Base-by-base conservation (phyloP, 2,329 filamentous ascomycete genomes). In the Fusarium albosuccineum region DNA sequence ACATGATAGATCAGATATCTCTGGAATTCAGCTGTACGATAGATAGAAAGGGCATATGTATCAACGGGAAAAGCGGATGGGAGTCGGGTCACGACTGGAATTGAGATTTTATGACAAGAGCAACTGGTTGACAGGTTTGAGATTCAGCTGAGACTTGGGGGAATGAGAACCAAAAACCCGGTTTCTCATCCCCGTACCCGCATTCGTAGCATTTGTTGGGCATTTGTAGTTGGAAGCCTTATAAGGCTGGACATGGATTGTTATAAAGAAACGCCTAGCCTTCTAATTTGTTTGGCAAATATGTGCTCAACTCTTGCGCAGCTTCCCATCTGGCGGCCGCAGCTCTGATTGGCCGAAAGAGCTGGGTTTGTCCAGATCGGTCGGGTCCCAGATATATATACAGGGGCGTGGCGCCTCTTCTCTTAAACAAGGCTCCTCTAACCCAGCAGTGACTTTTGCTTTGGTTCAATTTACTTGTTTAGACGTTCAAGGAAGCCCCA, bases 11-110 rank as follows among this genome's bases (percentile, higher is more conserved):
- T 26, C 33, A 57, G 42, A 37, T 34, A 55, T 63, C 36, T 63
- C 46, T 14, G 33, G 44, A 17, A 49, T 36, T 62, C 37, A 46
- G 17, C 11, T 57, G 50, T 62, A 46, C 39, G 49, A 62, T 66
- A 17, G 34, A 60, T 5, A 37, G 11, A 44, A 11, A n/a, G 33
- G 34, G 9, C 29, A 11, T 11, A 39, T 22, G 22, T 22, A 22
- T 22, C 22, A 22, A 65, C 17, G 44, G 37, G 17, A n/a, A 34
- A 27, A 58, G 37, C 13, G 39, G 49, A 68, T 33, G 33, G 39
- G 45, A 22, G 22, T 22, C 22, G 37, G 58, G 49, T 64, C 45
- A 45, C 60, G 40, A 42, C 42, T 50, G 44, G 41, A 51, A 60
- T 41, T 29, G 26, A 16, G 9, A 39, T 48, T 30, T 27, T 37